These are phyloP conservation scores for Centella asiatica DNA, from an alignment of 129 eudicot genomes.

Conservation along the genomic window DNA sequence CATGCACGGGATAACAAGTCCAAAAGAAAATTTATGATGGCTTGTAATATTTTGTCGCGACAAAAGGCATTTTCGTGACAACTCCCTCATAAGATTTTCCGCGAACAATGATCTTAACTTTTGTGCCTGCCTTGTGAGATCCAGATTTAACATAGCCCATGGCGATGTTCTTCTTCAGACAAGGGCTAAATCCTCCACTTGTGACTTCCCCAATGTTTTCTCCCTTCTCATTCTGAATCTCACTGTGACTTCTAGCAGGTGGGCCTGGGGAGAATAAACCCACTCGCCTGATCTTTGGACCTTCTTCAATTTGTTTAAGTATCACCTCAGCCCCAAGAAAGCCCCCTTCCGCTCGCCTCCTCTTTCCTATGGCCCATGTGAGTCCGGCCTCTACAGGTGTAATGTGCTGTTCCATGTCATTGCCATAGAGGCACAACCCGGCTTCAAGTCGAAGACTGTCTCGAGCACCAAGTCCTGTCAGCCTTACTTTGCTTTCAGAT, in stretches of 20 bases:
- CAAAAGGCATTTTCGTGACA: slow-evolving; percentile 92
- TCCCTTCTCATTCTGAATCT: slow-evolving; percentile 77
- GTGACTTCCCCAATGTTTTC: slow-evolving; percentile 81
- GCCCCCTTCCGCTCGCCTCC: slow-evolving; percentile 96
- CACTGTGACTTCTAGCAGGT: slow-evolving; percentile 89
- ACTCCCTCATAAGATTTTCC: slow-evolving; percentile 77
- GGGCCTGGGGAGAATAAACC: slow-evolving; percentile 83
- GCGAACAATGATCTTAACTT: slow-evolving; percentile 49
- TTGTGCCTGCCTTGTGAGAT: slow-evolving; percentile 42
- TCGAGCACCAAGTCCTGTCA: slow-evolving; percentile 96
- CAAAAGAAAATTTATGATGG: slow-evolving; percentile 37
- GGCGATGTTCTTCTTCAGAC: slow-evolving; percentile 95
- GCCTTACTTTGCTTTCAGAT: slow-evolving; percentile 82
- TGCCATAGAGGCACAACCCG: slow-evolving; percentile 85
- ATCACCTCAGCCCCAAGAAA: slow-evolving; percentile 93
- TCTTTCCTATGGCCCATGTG: slow-evolving; percentile 97
- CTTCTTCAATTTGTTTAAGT: slow-evolving; percentile 82
- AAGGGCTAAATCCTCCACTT: slow-evolving; percentile 97
- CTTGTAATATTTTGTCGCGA: slow-evolving; percentile 96
- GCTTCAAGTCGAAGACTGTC: slow-evolving; percentile 99
- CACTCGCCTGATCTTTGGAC: slow-evolving; percentile 75
- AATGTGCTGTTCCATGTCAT: slow-evolving; percentile 94
- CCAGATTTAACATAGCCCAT: slow-evolving; percentile 99
- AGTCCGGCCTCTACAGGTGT: slow-evolving; percentile 96
- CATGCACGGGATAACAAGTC: neutral